Percentiles rank a stretch among this genome's conserved stretches.
These are phyloP conservation scores for Xylariaceae sp. DNA, from an alignment of 2,329 filamentous ascomycete species.

Conservation along the genomic window DNA sequence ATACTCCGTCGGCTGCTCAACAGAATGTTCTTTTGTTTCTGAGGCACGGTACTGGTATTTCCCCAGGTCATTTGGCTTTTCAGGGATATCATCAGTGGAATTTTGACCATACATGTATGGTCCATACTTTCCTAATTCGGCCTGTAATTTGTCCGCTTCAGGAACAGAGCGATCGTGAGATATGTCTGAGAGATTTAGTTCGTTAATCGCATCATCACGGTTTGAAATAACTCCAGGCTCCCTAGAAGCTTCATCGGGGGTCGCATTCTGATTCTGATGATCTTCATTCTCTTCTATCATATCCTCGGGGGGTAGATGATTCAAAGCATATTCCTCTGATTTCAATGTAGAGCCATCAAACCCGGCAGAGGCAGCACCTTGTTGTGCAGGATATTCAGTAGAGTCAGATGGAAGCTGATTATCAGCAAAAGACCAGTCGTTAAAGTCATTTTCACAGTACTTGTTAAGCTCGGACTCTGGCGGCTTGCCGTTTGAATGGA, in stretches of 20 bases:
- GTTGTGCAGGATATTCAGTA: background rate
- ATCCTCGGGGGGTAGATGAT: constrained; percentile 30
- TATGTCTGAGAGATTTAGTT: constrained; percentile 33
- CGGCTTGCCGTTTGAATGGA: constrained; percentile 33
- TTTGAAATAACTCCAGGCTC: constrained; percentile 12
- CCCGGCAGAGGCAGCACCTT: background rate
- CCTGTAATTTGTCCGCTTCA: constrained; percentile 26
- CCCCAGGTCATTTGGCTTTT: constrained; percentile 36
- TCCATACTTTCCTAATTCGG: constrained; percentile 36
- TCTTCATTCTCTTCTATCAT: constrained; percentile 30
- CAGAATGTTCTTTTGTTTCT: background rate
- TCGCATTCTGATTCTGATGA: constrained; percentile 31
- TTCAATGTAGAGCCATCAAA: constrained; percentile 15
- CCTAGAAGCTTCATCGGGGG: constrained; percentile 24
- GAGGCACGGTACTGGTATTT: constrained; percentile 30
- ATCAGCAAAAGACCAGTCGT: constrained; percentile 23
- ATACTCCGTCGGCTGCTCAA: constrained; percentile 26
- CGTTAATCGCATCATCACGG: constrained; percentile 25
- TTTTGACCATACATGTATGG: constrained; percentile 35
- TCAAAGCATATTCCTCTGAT: constrained; percentile 31
- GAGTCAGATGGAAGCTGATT: background rate
- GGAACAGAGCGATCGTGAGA: constrained; percentile 10
- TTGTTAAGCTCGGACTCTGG: constrained; percentile 33
- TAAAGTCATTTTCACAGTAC: constrained; percentile 32
- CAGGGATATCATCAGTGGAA: constrained; percentile 10